These are phyloP conservation scores for Zygosaccharomyces lentus DNA, from an alignment of 805 yeast genomes.

Conservation along the genomic window DNA sequence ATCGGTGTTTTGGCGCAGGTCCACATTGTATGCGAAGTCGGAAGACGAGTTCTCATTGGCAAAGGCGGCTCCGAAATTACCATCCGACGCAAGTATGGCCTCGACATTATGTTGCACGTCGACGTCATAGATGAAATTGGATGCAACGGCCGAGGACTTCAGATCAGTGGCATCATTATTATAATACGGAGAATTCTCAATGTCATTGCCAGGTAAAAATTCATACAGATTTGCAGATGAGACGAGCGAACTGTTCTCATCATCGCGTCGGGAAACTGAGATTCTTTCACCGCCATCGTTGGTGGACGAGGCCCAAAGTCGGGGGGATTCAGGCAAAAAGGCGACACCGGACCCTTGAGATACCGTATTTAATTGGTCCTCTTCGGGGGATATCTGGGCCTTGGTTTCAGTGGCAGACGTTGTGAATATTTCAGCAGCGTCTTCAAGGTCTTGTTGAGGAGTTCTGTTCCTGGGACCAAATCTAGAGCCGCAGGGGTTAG, in stretches of 20 bases:
- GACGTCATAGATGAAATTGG: background rate
- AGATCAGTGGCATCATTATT: background rate
- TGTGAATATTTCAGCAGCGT: background rate
- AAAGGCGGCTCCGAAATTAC: background rate
- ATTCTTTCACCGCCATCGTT: background rate
- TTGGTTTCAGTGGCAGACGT: background rate
- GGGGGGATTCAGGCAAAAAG: background rate
- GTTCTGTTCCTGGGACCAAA: background rate
- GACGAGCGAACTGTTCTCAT: background rate
- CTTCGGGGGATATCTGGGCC: background rate
- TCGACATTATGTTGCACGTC: slow-evolving; percentile 1
- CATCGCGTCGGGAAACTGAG: background rate
- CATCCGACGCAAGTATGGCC: background rate
- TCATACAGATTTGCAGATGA: background rate
- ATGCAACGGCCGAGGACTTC: background rate
- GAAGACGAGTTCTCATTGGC: background rate
- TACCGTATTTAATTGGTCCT: background rate
- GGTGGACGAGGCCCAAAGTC: background rate
- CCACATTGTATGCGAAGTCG: background rate
- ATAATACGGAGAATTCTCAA: background rate
- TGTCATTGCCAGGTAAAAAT: background rate
- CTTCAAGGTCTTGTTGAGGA: background rate
- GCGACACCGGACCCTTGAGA: background rate
- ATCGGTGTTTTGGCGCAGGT: background rate
- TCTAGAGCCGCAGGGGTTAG: background rate